Evolutionary conservation across 495 filamentous ascomycete genomes (phyloP).

Genomic region (Aspergillus sclerotiicarbonarius): DNA sequence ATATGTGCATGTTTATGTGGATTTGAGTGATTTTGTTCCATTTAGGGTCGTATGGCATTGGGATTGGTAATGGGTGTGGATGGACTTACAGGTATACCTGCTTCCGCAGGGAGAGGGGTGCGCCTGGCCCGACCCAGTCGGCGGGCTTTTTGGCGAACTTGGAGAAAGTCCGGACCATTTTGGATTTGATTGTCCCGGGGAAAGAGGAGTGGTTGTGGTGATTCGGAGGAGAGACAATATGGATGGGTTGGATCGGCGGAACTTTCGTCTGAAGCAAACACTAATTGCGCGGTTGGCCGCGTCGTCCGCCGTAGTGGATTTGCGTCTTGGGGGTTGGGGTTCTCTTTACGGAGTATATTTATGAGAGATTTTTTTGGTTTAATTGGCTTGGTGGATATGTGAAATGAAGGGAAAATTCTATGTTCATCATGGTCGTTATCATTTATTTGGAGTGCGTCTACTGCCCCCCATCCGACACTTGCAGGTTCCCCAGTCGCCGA

Average conservation of each 20-base stretch:
- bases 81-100: conserved; percentile 65
- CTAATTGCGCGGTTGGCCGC: conserved; percentile 43
- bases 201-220: conserved; percentile 2
- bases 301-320: conserved; percentile 30
- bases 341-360: no score
- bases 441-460: conserved; percentile 3
- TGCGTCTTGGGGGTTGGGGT: background rate
- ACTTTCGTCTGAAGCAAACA: conserved; percentile 26
- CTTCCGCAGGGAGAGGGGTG: conserved; percentile 42
- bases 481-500: conserved; percentile 31
- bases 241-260: conserved; percentile 21
- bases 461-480: conserved; percentile 30
- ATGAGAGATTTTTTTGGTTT: background rate
- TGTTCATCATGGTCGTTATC: conserved; percentile 38
- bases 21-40: background rate
- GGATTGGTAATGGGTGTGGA: background rate
- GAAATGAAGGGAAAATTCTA: conserved; percentile 22
- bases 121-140: conserved; percentile 18
- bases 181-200: conserved; percentile 10
- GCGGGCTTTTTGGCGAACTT: conserved; percentile 29
- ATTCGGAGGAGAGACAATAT: background rate
- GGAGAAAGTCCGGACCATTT: conserved; percentile 37
- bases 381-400: background rate
- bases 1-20: background rate
- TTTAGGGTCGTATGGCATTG: conserved; percentile 4